These are phyloP conservation scores for Rutstroemia sp. DNA, from an alignment of 2,329 filamentous ascomycete species.

Conservation along the genomic window DNA sequence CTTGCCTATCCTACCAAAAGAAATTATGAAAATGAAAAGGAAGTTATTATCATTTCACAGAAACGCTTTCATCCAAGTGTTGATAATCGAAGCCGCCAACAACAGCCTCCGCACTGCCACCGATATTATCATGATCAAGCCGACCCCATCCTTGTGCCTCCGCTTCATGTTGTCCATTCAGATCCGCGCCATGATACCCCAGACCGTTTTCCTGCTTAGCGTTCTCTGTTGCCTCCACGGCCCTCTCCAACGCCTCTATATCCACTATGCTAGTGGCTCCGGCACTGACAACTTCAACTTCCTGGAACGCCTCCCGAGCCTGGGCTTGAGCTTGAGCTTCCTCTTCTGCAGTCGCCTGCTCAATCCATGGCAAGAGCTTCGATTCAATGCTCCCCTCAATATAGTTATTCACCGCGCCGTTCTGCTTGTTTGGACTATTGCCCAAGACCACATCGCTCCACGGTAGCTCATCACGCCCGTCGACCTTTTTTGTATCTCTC, in stretches of 20 bases:
- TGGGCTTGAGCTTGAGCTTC: constrained; percentile 1
- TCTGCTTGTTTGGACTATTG: constrained; percentile 1
- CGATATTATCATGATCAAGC: background rate
- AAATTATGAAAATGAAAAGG: background rate
- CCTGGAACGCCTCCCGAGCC: background rate
- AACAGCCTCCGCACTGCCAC: background rate
- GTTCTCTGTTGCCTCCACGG: background rate
- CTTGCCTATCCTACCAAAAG: background rate
- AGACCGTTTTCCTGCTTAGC: background rate
- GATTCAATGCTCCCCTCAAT: constrained; percentile 7
- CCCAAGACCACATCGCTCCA: constrained; percentile 5
- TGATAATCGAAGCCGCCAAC: background rate
- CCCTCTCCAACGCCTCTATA: background rate
- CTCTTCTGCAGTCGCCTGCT: constrained; percentile 6
- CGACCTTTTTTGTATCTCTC: background rate
- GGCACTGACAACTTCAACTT: background rate
- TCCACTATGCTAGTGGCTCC: background rate
- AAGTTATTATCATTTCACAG: constrained; percentile 3
- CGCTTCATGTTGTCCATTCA: background rate
- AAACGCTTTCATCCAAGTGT: constrained; percentile 5
- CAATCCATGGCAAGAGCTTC: constrained; percentile 7
- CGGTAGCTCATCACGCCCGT: background rate
- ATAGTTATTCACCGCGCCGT: background rate
- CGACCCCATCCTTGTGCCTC: background rate
- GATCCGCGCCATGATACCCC: background rate